phyloP scores from a whole-genome alignment of 306 rosid species.

The Hylodesmum podocarpum region DNA sequence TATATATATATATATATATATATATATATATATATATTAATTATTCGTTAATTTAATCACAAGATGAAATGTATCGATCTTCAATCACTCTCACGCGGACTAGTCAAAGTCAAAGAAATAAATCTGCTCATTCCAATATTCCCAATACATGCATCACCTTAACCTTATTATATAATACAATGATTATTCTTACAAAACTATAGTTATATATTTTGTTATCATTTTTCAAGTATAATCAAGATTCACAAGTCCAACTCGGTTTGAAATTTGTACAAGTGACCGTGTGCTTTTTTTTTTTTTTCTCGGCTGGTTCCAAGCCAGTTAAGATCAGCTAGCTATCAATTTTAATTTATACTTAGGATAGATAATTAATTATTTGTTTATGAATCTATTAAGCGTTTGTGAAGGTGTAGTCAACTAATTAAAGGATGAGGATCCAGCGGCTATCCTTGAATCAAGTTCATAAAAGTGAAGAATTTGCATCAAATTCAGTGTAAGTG shows the following conservation, averaged over 20 bases:
- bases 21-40: too few species aligned
- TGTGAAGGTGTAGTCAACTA: constrained; percentile 29
- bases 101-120: constrained; percentile 65
- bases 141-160: constrained; percentile 41
- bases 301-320: constrained; percentile 11
- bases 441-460: constrained; percentile 51
- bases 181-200: not conserved
- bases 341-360: not conserved
- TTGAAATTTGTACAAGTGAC: constrained; percentile 27
- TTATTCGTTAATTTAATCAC: not conserved
- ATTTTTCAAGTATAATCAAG: constrained; percentile 21
- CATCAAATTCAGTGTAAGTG: constrained; percentile 75
- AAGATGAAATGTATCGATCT: constrained; percentile 31
- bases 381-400: constrained; percentile 7
- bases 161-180: constrained; percentile 8
- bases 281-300: constrained; percentile 18
- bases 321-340: not conserved
- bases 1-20: not conserved
- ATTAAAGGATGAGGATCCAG: constrained; percentile 30
- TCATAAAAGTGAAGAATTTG: constrained; percentile 52
- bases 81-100: constrained; percentile 39
- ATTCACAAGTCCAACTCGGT: constrained; percentile 10
- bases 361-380: not conserved
- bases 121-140: constrained; percentile 50
- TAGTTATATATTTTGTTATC: not conserved